Conservation (phyloP, 140 eudicot species). For the Oenanthe javanica region DNA sequence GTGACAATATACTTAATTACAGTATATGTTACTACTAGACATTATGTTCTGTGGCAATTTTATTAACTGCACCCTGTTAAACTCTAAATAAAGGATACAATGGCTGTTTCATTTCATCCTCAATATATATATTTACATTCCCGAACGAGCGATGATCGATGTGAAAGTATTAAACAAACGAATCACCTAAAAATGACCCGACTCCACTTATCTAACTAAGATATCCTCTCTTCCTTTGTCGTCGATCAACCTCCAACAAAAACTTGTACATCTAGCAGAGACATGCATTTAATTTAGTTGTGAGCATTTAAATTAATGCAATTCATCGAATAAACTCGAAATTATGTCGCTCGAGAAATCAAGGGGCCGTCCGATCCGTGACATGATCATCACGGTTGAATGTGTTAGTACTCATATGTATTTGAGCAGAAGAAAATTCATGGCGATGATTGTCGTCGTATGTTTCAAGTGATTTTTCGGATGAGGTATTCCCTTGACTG, state of each 20-base stretch:
- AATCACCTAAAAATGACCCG: not conserved
- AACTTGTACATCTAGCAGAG: too few relatives aligned
- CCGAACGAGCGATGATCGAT: conserved; percentile 1
- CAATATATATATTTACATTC: conserved; percentile 13
- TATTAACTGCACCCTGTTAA: too few relatives aligned
- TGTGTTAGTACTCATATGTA: not conserved
- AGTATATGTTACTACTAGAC: too few relatives aligned
- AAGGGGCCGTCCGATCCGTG: conserved; percentile 7
- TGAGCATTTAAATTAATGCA: not conserved
- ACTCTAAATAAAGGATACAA: not conserved
- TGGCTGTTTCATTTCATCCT: conserved; percentile 11
- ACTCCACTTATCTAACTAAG: too few relatives aligned
- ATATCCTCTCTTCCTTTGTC: not conserved
- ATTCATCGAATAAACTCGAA: not conserved
- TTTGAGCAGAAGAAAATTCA: conserved; percentile 13
- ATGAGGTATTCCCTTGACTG: not conserved
- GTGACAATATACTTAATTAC: too few relatives aligned
- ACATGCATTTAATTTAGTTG: not conserved
- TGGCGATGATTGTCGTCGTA: not conserved
- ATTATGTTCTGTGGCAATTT: too few relatives aligned
- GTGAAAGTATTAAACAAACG: not conserved
- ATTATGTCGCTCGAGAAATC: not conserved
- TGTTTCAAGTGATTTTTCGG: conserved; percentile 1
- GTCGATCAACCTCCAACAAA: not conserved
- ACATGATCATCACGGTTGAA: conserved; percentile 15